Conservation (phyloP, 805 yeast genomes). For the Sugiyamaella floridensis region DNA sequence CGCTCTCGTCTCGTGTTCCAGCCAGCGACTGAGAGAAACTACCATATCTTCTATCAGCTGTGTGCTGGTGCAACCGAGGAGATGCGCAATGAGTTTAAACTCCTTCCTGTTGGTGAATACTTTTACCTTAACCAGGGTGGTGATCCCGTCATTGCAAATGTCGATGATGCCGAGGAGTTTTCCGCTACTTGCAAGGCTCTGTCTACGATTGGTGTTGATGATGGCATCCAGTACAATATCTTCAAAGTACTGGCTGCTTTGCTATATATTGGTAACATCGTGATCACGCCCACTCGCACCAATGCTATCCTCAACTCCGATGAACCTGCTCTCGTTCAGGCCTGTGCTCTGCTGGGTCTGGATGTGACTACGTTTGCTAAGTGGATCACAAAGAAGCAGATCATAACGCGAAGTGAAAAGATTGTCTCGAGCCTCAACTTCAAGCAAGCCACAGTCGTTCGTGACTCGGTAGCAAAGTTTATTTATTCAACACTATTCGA, state of each 20-base stretch:
- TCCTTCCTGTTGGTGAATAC: conserved; percentile 61
- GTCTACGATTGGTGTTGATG: conserved; percentile 64
- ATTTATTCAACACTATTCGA: conserved; percentile 89
- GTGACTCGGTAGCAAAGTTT: conserved; percentile 95
- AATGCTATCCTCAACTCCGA: conserved; percentile 78
- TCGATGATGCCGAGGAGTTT: conserved; percentile 80
- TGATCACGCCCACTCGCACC: conserved; percentile 73
- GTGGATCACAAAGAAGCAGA: conserved; percentile 91
- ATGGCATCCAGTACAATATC: conserved; percentile 53
- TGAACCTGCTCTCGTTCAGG: conserved; percentile 77
- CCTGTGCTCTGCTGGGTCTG: conserved; percentile 77
- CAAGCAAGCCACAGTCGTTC: conserved; percentile 80
- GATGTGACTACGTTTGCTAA: conserved; percentile 68
- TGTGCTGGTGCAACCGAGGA: conserved; percentile 57
- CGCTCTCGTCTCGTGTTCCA: conserved; percentile 93
- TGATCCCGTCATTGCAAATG: conserved; percentile 55
- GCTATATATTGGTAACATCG: conserved; percentile 88
- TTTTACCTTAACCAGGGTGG: conserved; percentile 89
- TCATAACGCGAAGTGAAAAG: conserved; percentile 86
- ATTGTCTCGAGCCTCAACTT: conserved; percentile 76
- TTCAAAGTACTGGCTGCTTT: conserved; percentile 81
- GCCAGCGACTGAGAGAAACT: conserved; percentile 84
- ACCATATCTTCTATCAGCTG: conserved; percentile 89
- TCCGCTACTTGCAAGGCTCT: conserved; percentile 70
- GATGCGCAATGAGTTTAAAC: conserved; percentile 50